phyloP scores from a whole-genome alignment of 176 grass and related monocot genomes.

The Juncus inflexus region DNA sequence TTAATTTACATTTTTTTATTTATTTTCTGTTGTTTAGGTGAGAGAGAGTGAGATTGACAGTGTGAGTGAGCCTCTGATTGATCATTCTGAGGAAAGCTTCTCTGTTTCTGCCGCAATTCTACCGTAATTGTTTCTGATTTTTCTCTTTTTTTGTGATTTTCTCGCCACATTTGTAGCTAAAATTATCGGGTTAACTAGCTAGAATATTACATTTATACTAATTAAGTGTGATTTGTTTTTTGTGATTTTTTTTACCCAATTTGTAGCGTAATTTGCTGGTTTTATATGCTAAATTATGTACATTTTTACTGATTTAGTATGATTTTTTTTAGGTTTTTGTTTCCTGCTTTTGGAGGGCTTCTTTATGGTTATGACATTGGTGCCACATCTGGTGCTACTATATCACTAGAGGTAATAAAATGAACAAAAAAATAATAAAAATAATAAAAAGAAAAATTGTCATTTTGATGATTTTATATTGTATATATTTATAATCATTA shows the following conservation, averaged over 20 bases:
- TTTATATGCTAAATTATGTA: background rate
- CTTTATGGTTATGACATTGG: slow-evolving; percentile 98
- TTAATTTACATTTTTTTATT: too few species aligned
- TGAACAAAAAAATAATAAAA: too few species aligned
- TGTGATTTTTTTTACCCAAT: background rate
- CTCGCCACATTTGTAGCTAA: background rate
- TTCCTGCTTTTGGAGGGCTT: slow-evolving; percentile 81
- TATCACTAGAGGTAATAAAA: slow-evolving; percentile 58
- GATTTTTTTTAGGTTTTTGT: slow-evolving; percentile 59
- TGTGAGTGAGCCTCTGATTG: slow-evolving; percentile 38
- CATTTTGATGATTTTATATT: slow-evolving; percentile 7
- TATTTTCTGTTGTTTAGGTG: slow-evolving; percentile 10
- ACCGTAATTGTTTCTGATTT: slow-evolving; percentile 33
- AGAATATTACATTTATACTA: background rate
- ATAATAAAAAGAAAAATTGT: background rate
- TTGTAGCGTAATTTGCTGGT: background rate
- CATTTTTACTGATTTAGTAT: slow-evolving; percentile 9
- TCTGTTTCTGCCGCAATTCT: slow-evolving; percentile 46
- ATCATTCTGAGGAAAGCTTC: slow-evolving; percentile 38
- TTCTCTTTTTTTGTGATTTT: background rate
- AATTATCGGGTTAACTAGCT: background rate
- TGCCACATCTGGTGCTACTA: slow-evolving; percentile 84
- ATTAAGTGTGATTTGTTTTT: background rate
- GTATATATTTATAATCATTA: background rate
- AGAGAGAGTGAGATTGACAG: slow-evolving; percentile 16